Evolutionary conservation across 140 eudicot species (phyloP), one percentile per base, ranked within the genome.

Genomic region (Ambrosia hybrid): DNA sequence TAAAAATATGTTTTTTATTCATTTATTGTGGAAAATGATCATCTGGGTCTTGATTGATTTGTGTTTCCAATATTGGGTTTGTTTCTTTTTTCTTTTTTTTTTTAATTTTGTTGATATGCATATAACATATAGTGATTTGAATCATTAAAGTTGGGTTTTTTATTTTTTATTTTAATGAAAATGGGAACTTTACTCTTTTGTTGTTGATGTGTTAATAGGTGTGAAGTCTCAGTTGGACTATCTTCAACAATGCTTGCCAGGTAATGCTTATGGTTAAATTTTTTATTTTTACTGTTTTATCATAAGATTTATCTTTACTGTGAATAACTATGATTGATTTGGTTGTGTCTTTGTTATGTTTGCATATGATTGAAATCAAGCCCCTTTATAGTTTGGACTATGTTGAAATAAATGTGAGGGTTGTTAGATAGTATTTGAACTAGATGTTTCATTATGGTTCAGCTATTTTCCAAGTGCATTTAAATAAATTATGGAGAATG

Each of bases 221-320:
- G 88, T 88, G 84, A 94, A 82, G 87, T 77, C 91, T 30, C 99
- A 94, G 39, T 86, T 94, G 87, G 99, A 94, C 33, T 87, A 90
- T 71, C 91, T 94, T 69, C 96, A 90, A 80, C 97, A 90, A 75
- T 91, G 97, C 75, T 84, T 94, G 84, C 91, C 91, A 76, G 99
- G 98, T 93, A 84, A 70, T 58, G 10, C 26, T 65, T 68, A 11
- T 66, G 67, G 39, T 74, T 1, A 14, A 21, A 6, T n/a, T 60
- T 63, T 2, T 16, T 73, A 13, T 4, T 65, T 41, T 48, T 45
- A 16, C 16, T 67, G 34, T 51, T 57, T 51, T 73, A 39, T 67
- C 36, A 36, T 16, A 26, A 9, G 16, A 67, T 65, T 73, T 38
- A 77, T 74, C 26, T n/a, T 4, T 58, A 5, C 3, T 68, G 51